phyloP scores from a whole-genome alignment of 495 filamentous ascomycete genomes.

The Parathielavia hyrcaniae region DNA sequence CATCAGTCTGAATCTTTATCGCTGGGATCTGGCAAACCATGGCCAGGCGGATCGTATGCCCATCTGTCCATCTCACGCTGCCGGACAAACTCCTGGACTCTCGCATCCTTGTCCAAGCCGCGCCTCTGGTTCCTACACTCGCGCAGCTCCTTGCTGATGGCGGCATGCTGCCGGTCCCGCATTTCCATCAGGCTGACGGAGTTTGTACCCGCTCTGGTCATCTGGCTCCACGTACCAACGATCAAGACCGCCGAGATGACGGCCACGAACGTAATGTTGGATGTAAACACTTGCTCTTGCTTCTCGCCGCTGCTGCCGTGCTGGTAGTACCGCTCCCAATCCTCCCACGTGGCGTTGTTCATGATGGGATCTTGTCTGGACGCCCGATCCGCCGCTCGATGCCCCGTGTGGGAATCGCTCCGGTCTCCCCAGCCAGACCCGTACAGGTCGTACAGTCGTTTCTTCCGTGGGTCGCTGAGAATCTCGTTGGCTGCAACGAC shows the following conservation, averaged over 20 bases:
- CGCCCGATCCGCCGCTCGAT: conserved; percentile 39
- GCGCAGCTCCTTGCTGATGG: conserved; percentile 56
- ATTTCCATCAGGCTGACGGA: conserved; percentile 54
- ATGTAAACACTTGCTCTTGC: conserved; percentile 59
- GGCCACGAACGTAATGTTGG: conserved; percentile 66
- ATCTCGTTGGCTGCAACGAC: conserved; percentile 82
- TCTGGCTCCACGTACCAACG: conserved; percentile 61
- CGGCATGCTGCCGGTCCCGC: conserved; percentile 54
- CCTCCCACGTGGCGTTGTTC: conserved; percentile 90
- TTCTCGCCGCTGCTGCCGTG: conserved; percentile 47
- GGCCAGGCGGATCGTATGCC: conserved; percentile 22
- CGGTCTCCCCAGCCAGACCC: conserved; percentile 71
- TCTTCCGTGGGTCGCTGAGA: conserved; percentile 73
- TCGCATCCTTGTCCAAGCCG: conserved; percentile 50
- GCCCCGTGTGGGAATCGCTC: conserved; percentile 32
- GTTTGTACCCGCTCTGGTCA: conserved; percentile 55
- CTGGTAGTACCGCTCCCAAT: conserved; percentile 87
- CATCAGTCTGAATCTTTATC: not conserved
- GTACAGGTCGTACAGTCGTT: conserved; percentile 72
- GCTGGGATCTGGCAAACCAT: not conserved
- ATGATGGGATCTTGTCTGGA: conserved; percentile 53
- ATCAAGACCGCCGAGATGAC: conserved; percentile 60
- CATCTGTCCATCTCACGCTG: conserved; percentile 49
- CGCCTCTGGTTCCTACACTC: conserved; percentile 48
- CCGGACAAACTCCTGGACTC: conserved; percentile 66